Conservation (phyloP, 2,329 filamentous ascomycete genomes). For the Fusarium staphyleae region DNA sequence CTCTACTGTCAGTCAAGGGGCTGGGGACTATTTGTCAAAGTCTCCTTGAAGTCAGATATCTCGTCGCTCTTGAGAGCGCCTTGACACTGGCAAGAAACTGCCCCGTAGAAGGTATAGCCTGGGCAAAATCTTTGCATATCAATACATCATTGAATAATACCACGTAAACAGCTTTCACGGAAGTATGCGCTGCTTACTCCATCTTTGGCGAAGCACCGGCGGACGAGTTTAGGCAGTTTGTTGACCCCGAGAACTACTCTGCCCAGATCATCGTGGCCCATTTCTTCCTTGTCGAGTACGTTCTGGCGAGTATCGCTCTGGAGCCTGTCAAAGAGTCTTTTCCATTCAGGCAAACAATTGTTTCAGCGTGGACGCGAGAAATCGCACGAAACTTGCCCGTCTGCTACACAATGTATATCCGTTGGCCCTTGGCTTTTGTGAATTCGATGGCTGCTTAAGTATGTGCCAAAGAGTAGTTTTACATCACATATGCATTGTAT, state of each 20-base stretch:
- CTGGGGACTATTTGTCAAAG: slow-evolving; percentile 16
- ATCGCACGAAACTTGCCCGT: slow-evolving; percentile 9
- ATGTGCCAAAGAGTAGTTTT: too few relatives aligned
- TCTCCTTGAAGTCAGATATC: slow-evolving; percentile 11
- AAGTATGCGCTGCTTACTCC: slow-evolving; percentile 7
- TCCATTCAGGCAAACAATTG: slow-evolving; percentile 9
- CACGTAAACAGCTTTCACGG: not conserved
- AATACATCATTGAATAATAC: not conserved
- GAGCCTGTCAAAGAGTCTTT: slow-evolving; percentile 14
- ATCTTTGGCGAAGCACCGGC: slow-evolving; percentile 4
- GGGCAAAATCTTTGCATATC: rapidly evolving
- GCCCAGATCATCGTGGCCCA: slow-evolving; percentile 23
- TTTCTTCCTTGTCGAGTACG: slow-evolving; percentile 26
- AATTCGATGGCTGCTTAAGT: not conserved
- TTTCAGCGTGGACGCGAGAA: slow-evolving; percentile 12
- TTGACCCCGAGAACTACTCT: slow-evolving; percentile 7
- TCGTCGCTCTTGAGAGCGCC: slow-evolving; percentile 5
- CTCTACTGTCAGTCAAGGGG: not conserved
- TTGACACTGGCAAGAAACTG: slow-evolving; percentile 3
- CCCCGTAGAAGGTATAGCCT: slow-evolving; percentile 5
- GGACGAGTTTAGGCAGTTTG: slow-evolving; percentile 19
- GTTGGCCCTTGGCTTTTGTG: slow-evolving; percentile 17
- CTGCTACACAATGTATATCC: slow-evolving; percentile 5
- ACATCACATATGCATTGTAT: too few relatives aligned
- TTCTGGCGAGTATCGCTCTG: slow-evolving; percentile 5